A percentile compares a stretch with the other conserved stretches of the same genome.
Evolutionary conservation across 306 rosid species (phyloP).

Genomic region (Cicer arietinum): DNA sequence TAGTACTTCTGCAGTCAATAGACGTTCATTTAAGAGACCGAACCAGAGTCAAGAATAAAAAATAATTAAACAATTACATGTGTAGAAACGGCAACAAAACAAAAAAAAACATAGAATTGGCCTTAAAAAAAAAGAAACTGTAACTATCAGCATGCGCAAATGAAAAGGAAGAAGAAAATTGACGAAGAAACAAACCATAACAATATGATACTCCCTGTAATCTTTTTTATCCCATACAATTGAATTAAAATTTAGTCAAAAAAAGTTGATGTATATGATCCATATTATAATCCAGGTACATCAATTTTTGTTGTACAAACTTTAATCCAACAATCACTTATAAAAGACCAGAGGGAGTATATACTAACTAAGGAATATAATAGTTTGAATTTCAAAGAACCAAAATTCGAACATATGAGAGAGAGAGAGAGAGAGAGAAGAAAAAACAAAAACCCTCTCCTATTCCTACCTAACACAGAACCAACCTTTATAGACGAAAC

Average conservation of each 20-base stretch:
- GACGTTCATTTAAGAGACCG: constrained; percentile 17
- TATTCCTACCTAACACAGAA: constrained; percentile 49
- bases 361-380: neutral
- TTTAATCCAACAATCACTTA: no score
- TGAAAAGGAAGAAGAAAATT: constrained; percentile 9
- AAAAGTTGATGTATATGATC: no score
- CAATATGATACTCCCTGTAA: neutral
- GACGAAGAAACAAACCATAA: constrained; percentile 14
- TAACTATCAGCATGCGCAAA: constrained; percentile 5
- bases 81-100: neutral
- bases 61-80: neutral
- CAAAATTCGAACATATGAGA: constrained; percentile 31
- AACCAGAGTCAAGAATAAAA: neutral
- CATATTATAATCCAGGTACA: no score
- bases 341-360: neutral
- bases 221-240: no score
- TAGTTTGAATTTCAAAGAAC: constrained; percentile 31
- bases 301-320: no score
- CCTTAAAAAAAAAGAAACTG: constrained; percentile 22
- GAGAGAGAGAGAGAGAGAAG: neutral
- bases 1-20: constrained; percentile 67
- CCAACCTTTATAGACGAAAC: constrained; percentile 37
- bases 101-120: neutral
- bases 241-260: no score
- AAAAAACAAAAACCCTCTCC: constrained; percentile 35